phyloP scores from a whole-genome alignment of 208 protist genomes.

The Tritrichomonas foetus region DNA sequence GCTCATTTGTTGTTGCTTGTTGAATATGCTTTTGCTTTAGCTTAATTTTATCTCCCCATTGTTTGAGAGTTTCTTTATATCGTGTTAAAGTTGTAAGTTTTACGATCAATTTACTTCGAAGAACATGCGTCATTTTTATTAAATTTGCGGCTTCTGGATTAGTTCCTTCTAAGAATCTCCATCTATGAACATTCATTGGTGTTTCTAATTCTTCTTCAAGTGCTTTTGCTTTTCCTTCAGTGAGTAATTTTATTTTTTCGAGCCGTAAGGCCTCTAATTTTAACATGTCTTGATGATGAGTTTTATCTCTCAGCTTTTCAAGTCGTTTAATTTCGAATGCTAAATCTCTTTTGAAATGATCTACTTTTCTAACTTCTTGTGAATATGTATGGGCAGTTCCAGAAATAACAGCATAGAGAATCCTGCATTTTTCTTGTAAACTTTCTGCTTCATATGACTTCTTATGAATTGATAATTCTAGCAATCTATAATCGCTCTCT shows the following conservation, averaged over 20 bases:
- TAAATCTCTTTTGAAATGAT: not conserved
- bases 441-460: not conserved
- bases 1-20: not conserved
- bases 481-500: not conserved
- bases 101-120: not conserved
- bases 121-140: not conserved
- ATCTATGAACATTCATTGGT: not conserved
- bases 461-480: not conserved
- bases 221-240: not conserved
- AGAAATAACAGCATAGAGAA: not conserved
- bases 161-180: slow-evolving; percentile 1
- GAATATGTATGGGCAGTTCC: not conserved
- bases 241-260: not conserved
- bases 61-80: not conserved
- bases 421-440: not conserved
- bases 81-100: not conserved
- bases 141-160: not conserved
- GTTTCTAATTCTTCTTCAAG: slow-evolving; percentile 24
- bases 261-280: not conserved
- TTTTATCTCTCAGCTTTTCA: not conserved
- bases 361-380: not conserved
- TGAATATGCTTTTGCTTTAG: not conserved
- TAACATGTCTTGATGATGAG: not conserved
- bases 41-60: not conserved
- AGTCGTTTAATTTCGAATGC: not conserved